phyloP scores from a whole-genome alignment of 2,329 filamentous ascomycete genomes.

The Neofusicoccum kwambonambiense region DNA sequence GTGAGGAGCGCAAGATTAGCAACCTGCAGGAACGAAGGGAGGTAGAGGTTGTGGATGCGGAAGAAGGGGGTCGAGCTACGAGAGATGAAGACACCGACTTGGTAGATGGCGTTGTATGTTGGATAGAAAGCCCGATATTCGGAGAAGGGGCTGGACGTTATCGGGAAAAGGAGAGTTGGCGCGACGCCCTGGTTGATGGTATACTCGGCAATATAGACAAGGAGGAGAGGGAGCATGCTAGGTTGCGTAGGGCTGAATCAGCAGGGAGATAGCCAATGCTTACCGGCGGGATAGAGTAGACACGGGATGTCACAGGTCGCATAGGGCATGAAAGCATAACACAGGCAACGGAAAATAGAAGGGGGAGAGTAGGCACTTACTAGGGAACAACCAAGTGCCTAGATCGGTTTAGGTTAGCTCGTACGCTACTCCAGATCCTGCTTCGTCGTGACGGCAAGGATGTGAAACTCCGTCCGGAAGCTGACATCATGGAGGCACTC shows the following conservation, averaged over 20 bases:
- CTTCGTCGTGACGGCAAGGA: constrained; percentile 22
- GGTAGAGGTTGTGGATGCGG: constrained; percentile 75
- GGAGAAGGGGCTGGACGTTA: constrained; percentile 71
- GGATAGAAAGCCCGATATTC: constrained; percentile 89
- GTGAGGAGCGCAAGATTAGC: constrained; percentile 73
- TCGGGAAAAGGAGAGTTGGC: constrained; percentile 84
- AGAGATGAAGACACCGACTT: constrained; percentile 91
- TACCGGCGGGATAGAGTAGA: not conserved
- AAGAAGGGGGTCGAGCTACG: constrained; percentile 87
- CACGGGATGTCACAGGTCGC: not conserved
- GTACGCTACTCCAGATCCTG: constrained; percentile 36
- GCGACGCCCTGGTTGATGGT: constrained; percentile 95
- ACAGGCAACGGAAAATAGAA: constrained; percentile 13
- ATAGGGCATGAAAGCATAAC: not conserved
- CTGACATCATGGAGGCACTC: constrained; percentile 32
- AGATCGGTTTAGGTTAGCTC: constrained; percentile 62
- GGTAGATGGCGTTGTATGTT: constrained; percentile 91
- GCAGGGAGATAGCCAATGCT: not conserved
- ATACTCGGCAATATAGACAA: constrained; percentile 96
- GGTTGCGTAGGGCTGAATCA: not conserved
- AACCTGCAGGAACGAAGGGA: constrained; percentile 79
- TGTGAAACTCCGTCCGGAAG: constrained; percentile 29
- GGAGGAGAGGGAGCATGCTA: constrained; percentile 82
- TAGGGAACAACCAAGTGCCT: constrained; percentile 70
- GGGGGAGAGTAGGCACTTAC: constrained; percentile 39